Conservation (phyloP, 305 asterid species). For the Stenogyne calaminthoides region DNA sequence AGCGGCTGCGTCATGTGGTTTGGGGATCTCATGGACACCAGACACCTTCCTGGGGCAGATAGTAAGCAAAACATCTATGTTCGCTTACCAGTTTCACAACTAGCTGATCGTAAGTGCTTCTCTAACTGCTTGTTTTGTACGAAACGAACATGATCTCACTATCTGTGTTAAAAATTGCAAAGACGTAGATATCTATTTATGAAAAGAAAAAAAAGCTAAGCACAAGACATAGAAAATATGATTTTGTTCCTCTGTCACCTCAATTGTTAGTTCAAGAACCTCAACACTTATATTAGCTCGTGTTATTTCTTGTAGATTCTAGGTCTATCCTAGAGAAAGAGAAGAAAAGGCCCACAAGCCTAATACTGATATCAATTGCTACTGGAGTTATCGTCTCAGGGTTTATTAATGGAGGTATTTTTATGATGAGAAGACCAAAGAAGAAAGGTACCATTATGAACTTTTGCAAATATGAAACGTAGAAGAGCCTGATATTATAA, state of each 20-base stretch:
- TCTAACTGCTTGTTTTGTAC: too few relatives aligned
- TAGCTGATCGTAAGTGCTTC: neutral
- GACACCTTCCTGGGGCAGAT: neutral
- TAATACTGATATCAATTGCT: neutral
- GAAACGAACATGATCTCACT: neutral
- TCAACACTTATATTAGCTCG: too few relatives aligned
- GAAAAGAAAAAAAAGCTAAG: too few relatives aligned
- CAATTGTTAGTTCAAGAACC: too few relatives aligned
- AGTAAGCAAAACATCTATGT: neutral
- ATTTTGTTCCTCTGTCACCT: neutral
- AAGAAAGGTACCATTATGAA: neutral
- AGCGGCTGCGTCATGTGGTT: too few relatives aligned
- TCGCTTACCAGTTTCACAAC: neutral
- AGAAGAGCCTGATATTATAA: neutral
- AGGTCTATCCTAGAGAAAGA: neutral
- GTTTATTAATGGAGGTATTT: conserved; percentile 12
- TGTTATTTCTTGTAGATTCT: neutral
- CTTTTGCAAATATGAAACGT: neutral
- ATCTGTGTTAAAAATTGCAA: too few relatives aligned
- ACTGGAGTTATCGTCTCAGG: conserved; percentile 25
- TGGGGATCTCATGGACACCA: neutral
- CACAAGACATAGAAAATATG: too few relatives aligned
- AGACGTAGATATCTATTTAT: too few relatives aligned
- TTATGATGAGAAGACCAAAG: conserved; percentile 13
- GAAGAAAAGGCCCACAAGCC: neutral